Evolutionary conservation across 2,329 filamentous ascomycete species (phyloP).

Genomic region (Colletotrichum aenigma): DNA sequence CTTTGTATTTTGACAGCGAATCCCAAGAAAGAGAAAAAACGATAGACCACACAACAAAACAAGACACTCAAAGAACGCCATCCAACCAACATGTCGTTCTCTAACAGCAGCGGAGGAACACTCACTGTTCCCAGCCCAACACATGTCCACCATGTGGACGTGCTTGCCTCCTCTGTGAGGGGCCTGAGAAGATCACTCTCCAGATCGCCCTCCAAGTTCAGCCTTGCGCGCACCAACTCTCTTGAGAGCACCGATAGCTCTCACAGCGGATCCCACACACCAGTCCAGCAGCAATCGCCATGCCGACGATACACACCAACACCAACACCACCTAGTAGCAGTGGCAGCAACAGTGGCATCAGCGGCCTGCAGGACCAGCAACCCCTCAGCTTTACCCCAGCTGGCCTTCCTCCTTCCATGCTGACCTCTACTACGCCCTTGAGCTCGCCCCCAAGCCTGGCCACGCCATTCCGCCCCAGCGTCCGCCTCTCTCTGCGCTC

Average conservation of each 20-base stretch:
- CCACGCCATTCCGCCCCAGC: constrained; percentile 69
- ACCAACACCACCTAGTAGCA: constrained; percentile 15
- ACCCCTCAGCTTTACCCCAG: constrained; percentile 32
- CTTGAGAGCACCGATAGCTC: constrained; percentile 51
- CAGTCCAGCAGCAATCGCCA: constrained; percentile 40
- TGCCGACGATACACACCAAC: constrained; percentile 43
- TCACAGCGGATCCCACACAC: constrained; percentile 28
- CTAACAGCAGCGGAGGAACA: constrained; percentile 71
- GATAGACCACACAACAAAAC: neutral
- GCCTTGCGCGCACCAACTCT: constrained; percentile 57
- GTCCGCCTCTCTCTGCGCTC: constrained; percentile 71
- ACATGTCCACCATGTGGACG: constrained; percentile 80
- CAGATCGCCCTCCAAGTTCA: constrained; percentile 91
- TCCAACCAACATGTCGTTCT: constrained; percentile 59
- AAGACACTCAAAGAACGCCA: neutral
- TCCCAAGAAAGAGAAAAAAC: neutral
- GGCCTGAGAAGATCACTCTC: constrained; percentile 88
- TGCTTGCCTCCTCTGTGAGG: constrained; percentile 75
- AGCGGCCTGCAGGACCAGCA: constrained; percentile 32
- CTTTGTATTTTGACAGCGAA: constrained; percentile 6
- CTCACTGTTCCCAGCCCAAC: constrained; percentile 88
- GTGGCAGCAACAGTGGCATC: constrained; percentile 35
- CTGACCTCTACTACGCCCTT: constrained; percentile 32
- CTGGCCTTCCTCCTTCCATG: constrained; percentile 25
- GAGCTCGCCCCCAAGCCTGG: constrained; percentile 47